These are phyloP conservation scores for Nadsonia starkeyi-henricii DNA, from an alignment of 1,139 yeast species.

Conservation along the genomic window DNA sequence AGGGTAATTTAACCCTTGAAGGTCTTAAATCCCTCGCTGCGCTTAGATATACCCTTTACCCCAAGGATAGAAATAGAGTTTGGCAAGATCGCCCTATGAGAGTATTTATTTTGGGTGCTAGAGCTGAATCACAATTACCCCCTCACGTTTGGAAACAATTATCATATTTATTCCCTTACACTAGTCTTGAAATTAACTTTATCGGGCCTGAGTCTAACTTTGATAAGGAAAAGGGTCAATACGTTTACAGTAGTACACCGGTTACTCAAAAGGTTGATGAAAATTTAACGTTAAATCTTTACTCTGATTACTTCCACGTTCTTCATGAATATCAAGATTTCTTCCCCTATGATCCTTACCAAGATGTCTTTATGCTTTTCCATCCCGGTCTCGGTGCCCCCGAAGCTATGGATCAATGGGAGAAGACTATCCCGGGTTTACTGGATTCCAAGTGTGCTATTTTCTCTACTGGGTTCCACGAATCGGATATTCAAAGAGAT, in stretches of 20 bases:
- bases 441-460: conserved; percentile 88
- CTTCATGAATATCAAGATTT: conserved; percentile 84
- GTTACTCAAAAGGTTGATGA: conserved; percentile 63
- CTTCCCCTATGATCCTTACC: conserved; percentile 95
- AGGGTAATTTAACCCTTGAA: conserved; percentile 80
- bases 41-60: conserved; percentile 75
- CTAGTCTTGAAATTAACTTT: conserved; percentile 73
- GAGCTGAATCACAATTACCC: conserved; percentile 88
- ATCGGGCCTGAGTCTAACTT: conserved; percentile 86
- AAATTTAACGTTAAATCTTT: conserved; percentile 61
- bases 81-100: conserved; percentile 84
- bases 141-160: conserved; percentile 94
- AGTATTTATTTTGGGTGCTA: conserved; percentile 77
- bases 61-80: conserved; percentile 38
- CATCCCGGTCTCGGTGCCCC: conserved; percentile 90
- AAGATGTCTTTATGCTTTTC: conserved; percentile 83
- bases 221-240: conserved; percentile 47
- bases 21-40: conserved; percentile 91
- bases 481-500: conserved; percentile 57
- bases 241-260: conserved; percentile 42
- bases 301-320: conserved; percentile 83
- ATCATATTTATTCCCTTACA: conserved; percentile 71
- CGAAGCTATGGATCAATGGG: conserved; percentile 69
- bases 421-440: conserved; percentile 68
- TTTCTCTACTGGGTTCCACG: conserved; percentile 81